These are phyloP conservation scores for Ceratocystis diversiconidia DNA, from an alignment of 2,329 filamentous ascomycete species.

Conservation along the genomic window DNA sequence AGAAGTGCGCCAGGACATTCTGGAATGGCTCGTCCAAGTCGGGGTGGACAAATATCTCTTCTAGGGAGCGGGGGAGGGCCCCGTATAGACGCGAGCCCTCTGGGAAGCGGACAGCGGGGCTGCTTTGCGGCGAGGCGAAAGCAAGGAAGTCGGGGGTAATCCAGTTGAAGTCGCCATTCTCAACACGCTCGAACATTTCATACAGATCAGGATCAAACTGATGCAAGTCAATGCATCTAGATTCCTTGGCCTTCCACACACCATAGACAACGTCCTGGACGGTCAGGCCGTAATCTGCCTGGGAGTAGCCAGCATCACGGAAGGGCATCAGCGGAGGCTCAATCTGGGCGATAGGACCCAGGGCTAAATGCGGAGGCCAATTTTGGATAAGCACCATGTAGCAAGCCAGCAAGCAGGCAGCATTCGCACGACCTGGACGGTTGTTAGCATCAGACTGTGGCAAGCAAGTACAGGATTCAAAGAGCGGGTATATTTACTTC, in stretches of 20 bases:
- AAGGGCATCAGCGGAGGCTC: conserved; percentile 98
- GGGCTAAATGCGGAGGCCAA: conserved; percentile 89
- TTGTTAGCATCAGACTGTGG: conserved; percentile 3
- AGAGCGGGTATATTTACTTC: conserved; percentile 41
- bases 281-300: conserved; percentile 89
- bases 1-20: conserved; percentile 85
- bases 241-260: conserved; percentile 97
- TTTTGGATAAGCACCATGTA: conserved; percentile 99
- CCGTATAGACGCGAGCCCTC: conserved; percentile 59
- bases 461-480: not conserved
- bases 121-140: conserved; percentile 85
- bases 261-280: conserved; percentile 97
- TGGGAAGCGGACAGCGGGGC: conserved; percentile 57
- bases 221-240: conserved; percentile 77
- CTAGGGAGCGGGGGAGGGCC: conserved; percentile 60
- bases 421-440: conserved; percentile 67
- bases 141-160: conserved; percentile 88
- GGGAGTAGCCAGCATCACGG: conserved; percentile 93
- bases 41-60: conserved; percentile 54
- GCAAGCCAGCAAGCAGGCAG: conserved; percentile 84
- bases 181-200: conserved; percentile 85
- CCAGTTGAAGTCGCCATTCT: conserved; percentile 99
- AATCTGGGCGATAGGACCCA: conserved; percentile 90
- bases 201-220: conserved; percentile 97
- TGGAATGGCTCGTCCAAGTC: conserved; percentile 78